Percentiles rank a stretch among this genome's conserved stretches.
phyloP scores from a whole-genome alignment of 306 rosid species.

The Delonix regia region DNA sequence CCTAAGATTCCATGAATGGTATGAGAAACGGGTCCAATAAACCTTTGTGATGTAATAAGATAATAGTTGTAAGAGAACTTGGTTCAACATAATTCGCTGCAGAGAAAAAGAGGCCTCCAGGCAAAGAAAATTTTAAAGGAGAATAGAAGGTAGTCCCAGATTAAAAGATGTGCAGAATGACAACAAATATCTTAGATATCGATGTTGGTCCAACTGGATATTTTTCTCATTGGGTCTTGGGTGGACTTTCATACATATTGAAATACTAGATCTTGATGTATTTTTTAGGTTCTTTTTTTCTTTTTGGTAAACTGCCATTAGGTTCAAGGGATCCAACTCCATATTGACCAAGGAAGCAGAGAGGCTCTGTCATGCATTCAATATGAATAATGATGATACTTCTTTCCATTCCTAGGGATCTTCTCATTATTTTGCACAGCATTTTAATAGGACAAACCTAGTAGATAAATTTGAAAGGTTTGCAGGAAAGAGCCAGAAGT shows the following conservation, averaged over 20 bases:
- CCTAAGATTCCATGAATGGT: neutral
- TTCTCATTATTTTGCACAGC: neutral
- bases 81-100: neutral
- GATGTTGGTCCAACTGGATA: neutral
- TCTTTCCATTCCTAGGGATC: neutral
- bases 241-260: neutral
- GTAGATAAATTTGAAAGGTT: neutral
- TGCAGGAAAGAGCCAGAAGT: neutral
- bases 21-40: slow-evolving; percentile 11
- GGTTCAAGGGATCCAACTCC: neutral
- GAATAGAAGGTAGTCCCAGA: neutral
- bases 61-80: neutral
- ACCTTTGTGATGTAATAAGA: slow-evolving; percentile 4
- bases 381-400: neutral
- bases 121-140: neutral
- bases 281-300: neutral
- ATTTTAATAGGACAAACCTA: neutral
- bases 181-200: neutral
- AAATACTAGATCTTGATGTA: neutral
- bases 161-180: neutral
- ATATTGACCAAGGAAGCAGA: neutral
- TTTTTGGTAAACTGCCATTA: neutral
- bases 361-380: neutral
- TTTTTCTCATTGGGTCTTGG: neutral
- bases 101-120: neutral